Conservation (phyloP, 768 basidiomycete species). For the Gautieria morchelliformis region DNA sequence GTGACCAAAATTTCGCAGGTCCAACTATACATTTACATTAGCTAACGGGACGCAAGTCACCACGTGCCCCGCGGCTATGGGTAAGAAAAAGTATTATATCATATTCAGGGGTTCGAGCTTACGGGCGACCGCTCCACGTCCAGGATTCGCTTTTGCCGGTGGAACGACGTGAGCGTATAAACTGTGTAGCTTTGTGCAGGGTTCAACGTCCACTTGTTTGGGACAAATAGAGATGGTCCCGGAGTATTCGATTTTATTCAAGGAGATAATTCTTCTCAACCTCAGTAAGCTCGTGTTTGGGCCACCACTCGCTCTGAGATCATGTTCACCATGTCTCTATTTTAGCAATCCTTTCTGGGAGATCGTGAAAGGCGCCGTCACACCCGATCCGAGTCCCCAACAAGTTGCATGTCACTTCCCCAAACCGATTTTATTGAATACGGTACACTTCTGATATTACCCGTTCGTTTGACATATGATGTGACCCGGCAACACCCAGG, state of each 20-base stretch:
- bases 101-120: constrained; percentile 3
- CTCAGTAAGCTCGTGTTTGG: constrained; percentile 35
- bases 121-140: neutral
- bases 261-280: constrained; percentile 51
- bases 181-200: neutral
- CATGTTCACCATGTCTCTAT: constrained; percentile 11
- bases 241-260: constrained; percentile 73
- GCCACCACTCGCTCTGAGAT: neutral
- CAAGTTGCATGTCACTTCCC: constrained; percentile 66
- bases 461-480: constrained; percentile 5
- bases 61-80: constrained; percentile 75
- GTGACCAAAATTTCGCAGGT: constrained; percentile 28
- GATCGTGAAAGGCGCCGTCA: constrained; percentile 64
- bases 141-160: constrained; percentile 69
- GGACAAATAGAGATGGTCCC: constrained; percentile 56
- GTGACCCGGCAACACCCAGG: constrained; percentile 27
- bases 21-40: constrained; percentile 52
- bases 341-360: constrained; percentile 73
- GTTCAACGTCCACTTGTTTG: neutral
- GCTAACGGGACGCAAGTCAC: constrained; percentile 55
- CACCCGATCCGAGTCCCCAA: constrained; percentile 49
- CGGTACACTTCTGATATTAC: constrained; percentile 27
- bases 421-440: constrained; percentile 72
- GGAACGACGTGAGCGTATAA: constrained; percentile 61
- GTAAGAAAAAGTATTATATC: constrained; percentile 26